Evolutionary conservation across 148 eudicot genomes (phyloP), one percentile per base, ranked within the genome.

Genomic region (Silene uniflora): DNA sequence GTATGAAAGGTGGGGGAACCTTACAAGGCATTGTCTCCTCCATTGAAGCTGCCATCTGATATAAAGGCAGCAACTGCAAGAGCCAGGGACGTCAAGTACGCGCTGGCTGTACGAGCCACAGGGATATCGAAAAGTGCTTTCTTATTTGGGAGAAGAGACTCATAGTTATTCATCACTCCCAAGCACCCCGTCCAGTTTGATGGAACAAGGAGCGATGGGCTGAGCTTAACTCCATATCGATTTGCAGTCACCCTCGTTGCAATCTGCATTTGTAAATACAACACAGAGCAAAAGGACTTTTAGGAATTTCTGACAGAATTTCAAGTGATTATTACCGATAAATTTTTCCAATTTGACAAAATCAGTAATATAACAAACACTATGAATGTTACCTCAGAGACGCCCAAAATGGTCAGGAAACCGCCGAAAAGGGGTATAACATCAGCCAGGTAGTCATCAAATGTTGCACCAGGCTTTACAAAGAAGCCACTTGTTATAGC

Each of bases 1-100:
- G 11, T 60, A 60, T 19, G 22, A 18, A 59, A 17, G 62, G 71
- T 35, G 23, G 47, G 27, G 79, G 75, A 77, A 70, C 29, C 97
- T 88, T 89, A 95, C 98, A 95, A 64, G 77, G 97, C 98, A 78
- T 95, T 95, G 78, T 95, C 98, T 64, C 98, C 98, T 56, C 98
- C 98, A 77, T 95, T 95, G 76, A 92, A 95, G 87, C 96, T 94
- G 47, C 97, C 97, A 81, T 95, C 97, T 22, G 91, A 88, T 22
- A 88, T 77, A 81, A 95, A 92, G 61, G 98, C 98, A 77, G 89
- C 85, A 82, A 89, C 82, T 32, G 93, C 93, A 77, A 95, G 92
- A 42, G 72, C 90, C 42, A 90, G 76, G 5, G 98, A 95, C 18
- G 98, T 90, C 80, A 95, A 75, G 80, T 95, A 95, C 10, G 97